These are phyloP conservation scores for Seminavis robusta DNA, from an alignment of 108 stramenopile species.

Conservation along the genomic window DNA sequence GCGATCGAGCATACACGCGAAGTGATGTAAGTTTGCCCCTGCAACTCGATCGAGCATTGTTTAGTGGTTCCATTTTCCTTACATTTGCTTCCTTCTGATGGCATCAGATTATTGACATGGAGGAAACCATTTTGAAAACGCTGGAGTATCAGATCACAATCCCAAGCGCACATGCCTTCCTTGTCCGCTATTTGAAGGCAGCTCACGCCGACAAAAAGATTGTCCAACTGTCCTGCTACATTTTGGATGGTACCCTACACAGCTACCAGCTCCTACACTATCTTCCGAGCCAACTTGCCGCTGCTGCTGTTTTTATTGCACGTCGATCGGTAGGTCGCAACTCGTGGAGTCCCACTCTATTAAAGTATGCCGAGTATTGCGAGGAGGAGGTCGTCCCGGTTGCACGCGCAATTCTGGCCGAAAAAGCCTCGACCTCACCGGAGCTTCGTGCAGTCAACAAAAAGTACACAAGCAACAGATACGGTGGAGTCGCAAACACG, in stretches of 20 bases:
- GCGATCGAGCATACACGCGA: slow-evolving; percentile 56
- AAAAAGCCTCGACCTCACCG: slow-evolving; percentile 44
- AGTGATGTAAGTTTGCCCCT: slow-evolving; percentile 28
- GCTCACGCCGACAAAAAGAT: slow-evolving; percentile 86
- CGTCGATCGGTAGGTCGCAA: slow-evolving; percentile 78
- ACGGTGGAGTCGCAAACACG: slow-evolving; percentile 76
- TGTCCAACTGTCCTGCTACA: slow-evolving; percentile 90
- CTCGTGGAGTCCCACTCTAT: slow-evolving; percentile 91
- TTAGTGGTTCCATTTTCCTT: slow-evolving; percentile 1
- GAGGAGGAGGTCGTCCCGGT: slow-evolving; percentile 82
- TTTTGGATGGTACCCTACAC: slow-evolving; percentile 92
- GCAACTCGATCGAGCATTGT: too few relatives aligned
- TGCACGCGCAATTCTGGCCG: slow-evolving; percentile 61
- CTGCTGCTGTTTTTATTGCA: slow-evolving; percentile 90
- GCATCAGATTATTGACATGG: slow-evolving; percentile 95
- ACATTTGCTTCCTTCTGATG: neutral
- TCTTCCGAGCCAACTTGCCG: slow-evolving; percentile 88
- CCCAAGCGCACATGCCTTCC: slow-evolving; percentile 88
- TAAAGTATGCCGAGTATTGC: slow-evolving; percentile 78
- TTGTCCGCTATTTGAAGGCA: slow-evolving; percentile 94
- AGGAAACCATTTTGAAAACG: slow-evolving; percentile 83
- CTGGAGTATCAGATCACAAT: slow-evolving; percentile 89
- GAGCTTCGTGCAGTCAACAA: slow-evolving; percentile 81
- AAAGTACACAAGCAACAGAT: slow-evolving; percentile 79
- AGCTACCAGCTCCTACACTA: slow-evolving; percentile 87